Conservation (phyloP, 1,139 yeast genomes). For the Pichia sp. region DNA sequence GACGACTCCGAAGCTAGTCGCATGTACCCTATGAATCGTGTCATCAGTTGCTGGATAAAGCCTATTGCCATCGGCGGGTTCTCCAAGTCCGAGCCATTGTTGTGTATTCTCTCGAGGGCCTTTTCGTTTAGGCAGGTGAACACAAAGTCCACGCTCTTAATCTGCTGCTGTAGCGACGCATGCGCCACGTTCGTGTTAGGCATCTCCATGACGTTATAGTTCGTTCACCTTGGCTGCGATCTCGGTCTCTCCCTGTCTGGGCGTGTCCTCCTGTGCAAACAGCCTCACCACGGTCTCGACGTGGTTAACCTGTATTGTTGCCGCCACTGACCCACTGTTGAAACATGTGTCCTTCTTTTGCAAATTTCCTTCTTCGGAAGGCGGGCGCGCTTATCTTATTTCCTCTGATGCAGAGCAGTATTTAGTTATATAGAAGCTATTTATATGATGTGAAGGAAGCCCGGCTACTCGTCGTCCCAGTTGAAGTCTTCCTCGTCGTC, state of each 20-base stretch:
- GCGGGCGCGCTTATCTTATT: constrained; percentile 2
- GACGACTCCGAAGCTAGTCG: background rate
- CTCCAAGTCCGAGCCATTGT: constrained; percentile 2
- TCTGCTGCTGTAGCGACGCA: constrained; percentile 8
- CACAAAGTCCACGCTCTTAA: constrained; percentile 9
- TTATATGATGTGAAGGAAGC: background rate
- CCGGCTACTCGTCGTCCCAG: constrained; percentile 20
- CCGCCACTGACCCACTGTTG: constrained; percentile 7
- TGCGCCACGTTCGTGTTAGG: constrained; percentile 12
- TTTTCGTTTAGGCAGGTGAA: constrained; percentile 11
- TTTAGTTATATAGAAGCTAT: background rate
- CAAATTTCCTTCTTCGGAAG: constrained; percentile 3
- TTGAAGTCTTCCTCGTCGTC: constrained; percentile 46
- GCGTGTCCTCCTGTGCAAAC: background rate
- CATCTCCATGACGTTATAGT: constrained; percentile 7
- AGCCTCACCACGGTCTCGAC: background rate
- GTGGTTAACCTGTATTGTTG: background rate
- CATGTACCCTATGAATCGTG: background rate
- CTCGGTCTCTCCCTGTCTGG: background rate
- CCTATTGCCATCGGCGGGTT: background rate
- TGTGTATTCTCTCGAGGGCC: constrained; percentile 1
- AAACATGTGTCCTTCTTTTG: constrained; percentile 1
- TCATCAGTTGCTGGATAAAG: constrained; percentile 1
- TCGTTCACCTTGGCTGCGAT: background rate
- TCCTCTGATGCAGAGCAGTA: background rate